A percentile compares a stretch with the other conserved stretches of the same genome.
These are phyloP conservation scores for Colletotrichum lupini DNA, from an alignment of 2,329 filamentous ascomycete genomes.

Conservation along the genomic window DNA sequence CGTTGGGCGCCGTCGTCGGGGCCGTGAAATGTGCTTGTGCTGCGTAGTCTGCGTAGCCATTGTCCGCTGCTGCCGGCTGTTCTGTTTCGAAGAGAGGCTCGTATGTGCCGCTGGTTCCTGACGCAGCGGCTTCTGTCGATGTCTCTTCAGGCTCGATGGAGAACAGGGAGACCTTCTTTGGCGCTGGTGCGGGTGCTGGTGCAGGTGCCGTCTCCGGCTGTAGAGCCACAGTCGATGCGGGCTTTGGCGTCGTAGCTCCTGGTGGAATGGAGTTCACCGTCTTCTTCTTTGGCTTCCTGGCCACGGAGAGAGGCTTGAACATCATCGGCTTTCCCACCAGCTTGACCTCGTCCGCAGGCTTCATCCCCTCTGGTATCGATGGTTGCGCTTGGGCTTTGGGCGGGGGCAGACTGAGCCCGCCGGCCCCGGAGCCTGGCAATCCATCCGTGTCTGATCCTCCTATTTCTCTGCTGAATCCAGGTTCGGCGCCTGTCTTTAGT, in stretches of 20 bases:
- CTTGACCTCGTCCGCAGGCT: slow-evolving; percentile 73
- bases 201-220: slow-evolving; percentile 19
- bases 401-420: slow-evolving; percentile 50
- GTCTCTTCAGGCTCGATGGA: slow-evolving; percentile 61
- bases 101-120: slow-evolving; percentile 51
- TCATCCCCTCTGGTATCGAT: slow-evolving; percentile 66
- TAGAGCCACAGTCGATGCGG: slow-evolving; percentile 27
- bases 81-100: slow-evolving; percentile 61
- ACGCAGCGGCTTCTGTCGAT: slow-evolving; percentile 34
- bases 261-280: slow-evolving; percentile 43
- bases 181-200: slow-evolving; percentile 40
- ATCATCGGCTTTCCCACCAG: slow-evolving; percentile 82
- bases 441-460: slow-evolving; percentile 56
- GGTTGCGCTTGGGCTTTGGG: slow-evolving; percentile 55
- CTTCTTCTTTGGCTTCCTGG: slow-evolving; percentile 78
- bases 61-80: slow-evolving; percentile 37
- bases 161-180: slow-evolving; percentile 76
- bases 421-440: slow-evolving; percentile 38
- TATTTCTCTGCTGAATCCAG: slow-evolving; percentile 81
- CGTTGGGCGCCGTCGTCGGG: slow-evolving; percentile 42
- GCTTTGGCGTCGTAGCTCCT: slow-evolving; percentile 22
- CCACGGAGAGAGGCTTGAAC: slow-evolving; percentile 90
- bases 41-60: slow-evolving; percentile 47
- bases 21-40: slow-evolving; percentile 46
- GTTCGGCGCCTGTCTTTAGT: slow-evolving; percentile 84